Evolutionary conservation across 257 asterid species (phyloP).

Genomic region (Asclepias syriaca): DNA sequence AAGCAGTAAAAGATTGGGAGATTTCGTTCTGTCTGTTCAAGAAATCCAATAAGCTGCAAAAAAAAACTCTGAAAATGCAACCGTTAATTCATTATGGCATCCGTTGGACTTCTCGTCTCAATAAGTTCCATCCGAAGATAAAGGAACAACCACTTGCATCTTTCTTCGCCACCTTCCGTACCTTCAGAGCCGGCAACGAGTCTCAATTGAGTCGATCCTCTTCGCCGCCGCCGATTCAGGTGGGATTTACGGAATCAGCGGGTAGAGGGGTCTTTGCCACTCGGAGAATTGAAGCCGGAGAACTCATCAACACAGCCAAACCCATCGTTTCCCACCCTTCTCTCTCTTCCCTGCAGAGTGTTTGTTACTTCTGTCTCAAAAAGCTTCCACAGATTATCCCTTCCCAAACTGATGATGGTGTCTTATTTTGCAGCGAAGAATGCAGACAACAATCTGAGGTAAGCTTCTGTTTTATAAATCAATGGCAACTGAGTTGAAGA

Average conservation of each 20-base stretch:
- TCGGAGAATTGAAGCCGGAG: slow-evolving; percentile 54
- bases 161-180: slow-evolving; percentile 13
- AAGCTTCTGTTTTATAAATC: not conserved
- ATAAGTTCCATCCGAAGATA: slow-evolving; percentile 7
- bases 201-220: slow-evolving; percentile 16
- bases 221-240: slow-evolving; percentile 51
- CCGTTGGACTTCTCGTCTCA: slow-evolving; percentile 32
- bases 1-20: not conserved
- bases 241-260: slow-evolving; percentile 39
- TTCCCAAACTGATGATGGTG: slow-evolving; percentile 12
- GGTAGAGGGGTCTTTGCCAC: slow-evolving; percentile 79
- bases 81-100: slow-evolving; percentile 19
- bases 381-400: slow-evolving; percentile 26
- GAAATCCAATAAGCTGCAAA: not conserved
- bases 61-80: slow-evolving; percentile 21
- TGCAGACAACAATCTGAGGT: slow-evolving; percentile 54
- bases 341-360: slow-evolving; percentile 36
- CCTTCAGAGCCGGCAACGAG: not conserved
- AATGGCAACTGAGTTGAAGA: not conserved
- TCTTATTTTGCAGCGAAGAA: slow-evolving; percentile 47
- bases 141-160: not conserved
- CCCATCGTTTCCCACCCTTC: slow-evolving; percentile 63
- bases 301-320: slow-evolving; percentile 66
- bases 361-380: slow-evolving; percentile 66
- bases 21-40: not conserved